Base-by-base conservation (phyloP, 768 basidiomycete species). In the Rhizopogon roseolus region DNA sequence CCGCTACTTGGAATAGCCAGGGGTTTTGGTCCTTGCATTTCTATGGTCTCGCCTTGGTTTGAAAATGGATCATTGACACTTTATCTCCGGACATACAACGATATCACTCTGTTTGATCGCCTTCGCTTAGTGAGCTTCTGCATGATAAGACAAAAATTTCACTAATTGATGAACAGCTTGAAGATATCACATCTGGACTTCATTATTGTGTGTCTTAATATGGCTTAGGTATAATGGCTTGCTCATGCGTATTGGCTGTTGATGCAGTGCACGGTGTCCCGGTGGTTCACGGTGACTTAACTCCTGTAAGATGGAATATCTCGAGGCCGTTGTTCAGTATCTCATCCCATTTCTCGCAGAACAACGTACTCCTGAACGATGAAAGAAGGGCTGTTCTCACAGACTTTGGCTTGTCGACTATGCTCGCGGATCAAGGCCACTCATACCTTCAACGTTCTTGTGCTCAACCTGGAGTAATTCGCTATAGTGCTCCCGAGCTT, bases 331-430 rank as follows among this genome's bases (percentile, higher is more conserved):
- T 36, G 22, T 2, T 28, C n/a, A 16, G 1, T 25, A 13, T 14
- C 34, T 22, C 16, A 44, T 41, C 10, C 11, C 14, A n/a, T 53
- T 9, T 9, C 38, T 54, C 27, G 3, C 28, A 56, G 74, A 68
- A 73, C 0, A 79, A 77, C 54, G 68, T 79, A 36, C 68, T 77
- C 17, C 68, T 79, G 43, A 71, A 74, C 51, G 66, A 72, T 53
- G 57, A 73, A 10, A 66, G 68, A 17, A 68, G 67, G 37, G 75
- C 70, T 6, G 65, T 67, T 13, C 60, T 79, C 19, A 72, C 71
- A 55, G 77, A 77, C 52, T 77, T 77, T 55, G 77, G 76, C 3
- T 61, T 78, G 6, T 77, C 75, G 14, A 70, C 60, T 19, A 68
- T 76, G 34, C 46, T 48, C 8, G 46, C 13, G 14, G 71, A 75